These are phyloP conservation scores for Phytopythium cucurbitacearum DNA, from an alignment of 352 stramenopile genomes.

Conservation along the genomic window DNA sequence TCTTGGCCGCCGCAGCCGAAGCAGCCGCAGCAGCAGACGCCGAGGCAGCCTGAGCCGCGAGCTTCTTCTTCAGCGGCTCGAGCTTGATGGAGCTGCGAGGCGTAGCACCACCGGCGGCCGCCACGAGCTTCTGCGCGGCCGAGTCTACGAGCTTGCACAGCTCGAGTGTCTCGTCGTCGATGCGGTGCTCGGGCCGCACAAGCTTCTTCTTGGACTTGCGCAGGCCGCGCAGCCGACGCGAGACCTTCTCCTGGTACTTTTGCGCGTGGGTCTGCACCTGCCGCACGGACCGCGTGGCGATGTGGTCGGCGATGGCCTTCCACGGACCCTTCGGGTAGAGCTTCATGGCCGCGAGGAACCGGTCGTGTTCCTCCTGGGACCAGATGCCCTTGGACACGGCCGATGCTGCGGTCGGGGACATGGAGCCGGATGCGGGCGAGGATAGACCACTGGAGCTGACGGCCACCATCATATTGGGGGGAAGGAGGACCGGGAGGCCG, in stretches of 20 bases:
- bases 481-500: background rate
- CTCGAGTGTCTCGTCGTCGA: constrained; percentile 58
- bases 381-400: constrained; percentile 42
- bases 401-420: constrained; percentile 17
- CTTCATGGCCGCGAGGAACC: constrained; percentile 65
- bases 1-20: background rate
- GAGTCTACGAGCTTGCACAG: constrained; percentile 52
- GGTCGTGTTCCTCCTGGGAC: constrained; percentile 66
- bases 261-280: constrained; percentile 79
- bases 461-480: constrained; percentile 18
- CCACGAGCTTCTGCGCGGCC: constrained; percentile 37
- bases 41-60: background rate
- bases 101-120: constrained; percentile 17
- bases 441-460: constrained; percentile 8
- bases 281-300: constrained; percentile 58
- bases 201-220: constrained; percentile 74
- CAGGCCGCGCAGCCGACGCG: constrained; percentile 51
- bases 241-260: constrained; percentile 78
- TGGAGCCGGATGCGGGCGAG: constrained; percentile 12
- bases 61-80: constrained; percentile 23
- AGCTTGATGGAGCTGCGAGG: constrained; percentile 14
- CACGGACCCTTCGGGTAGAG: constrained; percentile 66
- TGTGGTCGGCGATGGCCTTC: constrained; percentile 69
- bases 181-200: constrained; percentile 48
- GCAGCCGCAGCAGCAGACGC: background rate